Conservation (phyloP, 2,329 filamentous ascomycete genomes). For the Fusarium floridanum region DNA sequence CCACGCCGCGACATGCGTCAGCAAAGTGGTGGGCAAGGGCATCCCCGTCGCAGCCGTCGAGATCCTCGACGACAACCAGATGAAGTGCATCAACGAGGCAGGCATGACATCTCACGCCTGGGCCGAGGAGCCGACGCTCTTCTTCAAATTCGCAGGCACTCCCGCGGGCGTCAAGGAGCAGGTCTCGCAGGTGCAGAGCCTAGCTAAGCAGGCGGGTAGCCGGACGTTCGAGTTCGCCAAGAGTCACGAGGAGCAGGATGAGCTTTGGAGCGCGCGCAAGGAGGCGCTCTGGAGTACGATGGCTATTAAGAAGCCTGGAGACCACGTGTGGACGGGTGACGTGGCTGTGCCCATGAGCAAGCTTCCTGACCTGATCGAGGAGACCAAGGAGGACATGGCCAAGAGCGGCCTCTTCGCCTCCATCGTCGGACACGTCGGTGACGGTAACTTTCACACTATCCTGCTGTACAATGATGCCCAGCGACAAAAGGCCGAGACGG, state of each 20-base stretch:
- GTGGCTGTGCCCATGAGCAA: slow-evolving; percentile 85
- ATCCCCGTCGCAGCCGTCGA: slow-evolving; percentile 92
- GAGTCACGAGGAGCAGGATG: slow-evolving; percentile 75
- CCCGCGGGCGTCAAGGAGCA: slow-evolving; percentile 81
- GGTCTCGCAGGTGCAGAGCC: slow-evolving; percentile 73
- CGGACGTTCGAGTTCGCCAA: slow-evolving; percentile 83
- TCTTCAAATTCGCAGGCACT: slow-evolving; percentile 87
- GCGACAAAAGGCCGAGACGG: slow-evolving; percentile 73
- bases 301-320: slow-evolving; percentile 72
- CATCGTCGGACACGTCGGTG: slow-evolving; percentile 79
- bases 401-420: slow-evolving; percentile 59
- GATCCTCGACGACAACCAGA: slow-evolving; percentile 92
- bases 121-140: slow-evolving; percentile 80
- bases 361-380: slow-evolving; percentile 81
- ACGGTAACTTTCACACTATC: slow-evolving; percentile 83
- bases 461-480: slow-evolving; percentile 75
- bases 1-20: slow-evolving; percentile 82
- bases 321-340: slow-evolving; percentile 87
- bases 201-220: slow-evolving; percentile 72
- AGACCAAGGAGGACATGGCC: slow-evolving; percentile 67
- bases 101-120: slow-evolving; percentile 76
- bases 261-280: slow-evolving; percentile 87
- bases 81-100: slow-evolving; percentile 76
- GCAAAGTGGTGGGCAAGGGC: slow-evolving; percentile 82
- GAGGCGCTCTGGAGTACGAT: slow-evolving; percentile 87